phyloP scores from a whole-genome alignment of 495 filamentous ascomycete species.

The Penicillium desertorum region DNA sequence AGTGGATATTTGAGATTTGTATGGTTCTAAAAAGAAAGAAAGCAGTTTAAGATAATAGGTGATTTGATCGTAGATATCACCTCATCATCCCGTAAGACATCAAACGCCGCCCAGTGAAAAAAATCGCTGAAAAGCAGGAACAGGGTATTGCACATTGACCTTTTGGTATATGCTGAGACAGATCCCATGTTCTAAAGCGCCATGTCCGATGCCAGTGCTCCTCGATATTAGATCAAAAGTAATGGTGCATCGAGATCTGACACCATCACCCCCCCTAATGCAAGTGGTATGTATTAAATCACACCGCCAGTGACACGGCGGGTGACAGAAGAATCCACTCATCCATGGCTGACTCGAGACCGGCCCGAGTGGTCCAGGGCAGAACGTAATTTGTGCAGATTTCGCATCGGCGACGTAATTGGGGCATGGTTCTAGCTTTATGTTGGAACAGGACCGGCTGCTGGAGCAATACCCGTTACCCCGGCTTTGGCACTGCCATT shows the following conservation, averaged over 20 bases:
- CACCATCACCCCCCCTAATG: constrained; percentile 7
- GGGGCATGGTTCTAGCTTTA: constrained; percentile 1
- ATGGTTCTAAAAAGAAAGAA: constrained; percentile 7
- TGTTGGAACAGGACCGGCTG: constrained; percentile 16
- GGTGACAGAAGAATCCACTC: constrained; percentile 4
- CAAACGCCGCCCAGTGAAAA: constrained; percentile 25
- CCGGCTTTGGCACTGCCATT: constrained; percentile 10
- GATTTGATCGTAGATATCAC: constrained; percentile 21
- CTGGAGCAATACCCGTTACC: constrained; percentile 11
- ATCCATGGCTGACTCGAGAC: constrained; percentile 21
- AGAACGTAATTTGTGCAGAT: constrained; percentile 6
- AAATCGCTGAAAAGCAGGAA: constrained; percentile 31
- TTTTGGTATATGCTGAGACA: constrained; percentile 23
- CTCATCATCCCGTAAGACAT: constrained; percentile 20
- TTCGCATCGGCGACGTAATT: not conserved
- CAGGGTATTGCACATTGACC: constrained; percentile 17
- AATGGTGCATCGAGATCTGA: not conserved
- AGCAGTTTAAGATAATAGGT: constrained; percentile 11
- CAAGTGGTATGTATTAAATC: constrained; percentile 15
- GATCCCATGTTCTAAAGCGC: constrained; percentile 21
- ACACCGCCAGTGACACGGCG: constrained; percentile 1
- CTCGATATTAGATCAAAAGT: constrained; percentile 14
- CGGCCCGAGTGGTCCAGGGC: constrained; percentile 21
- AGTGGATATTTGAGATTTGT: not conserved
- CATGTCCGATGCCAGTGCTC: constrained; percentile 16